Evolutionary conservation across 257 asterid genomes (phyloP).

Genomic region (Sherardia arvensis): DNA sequence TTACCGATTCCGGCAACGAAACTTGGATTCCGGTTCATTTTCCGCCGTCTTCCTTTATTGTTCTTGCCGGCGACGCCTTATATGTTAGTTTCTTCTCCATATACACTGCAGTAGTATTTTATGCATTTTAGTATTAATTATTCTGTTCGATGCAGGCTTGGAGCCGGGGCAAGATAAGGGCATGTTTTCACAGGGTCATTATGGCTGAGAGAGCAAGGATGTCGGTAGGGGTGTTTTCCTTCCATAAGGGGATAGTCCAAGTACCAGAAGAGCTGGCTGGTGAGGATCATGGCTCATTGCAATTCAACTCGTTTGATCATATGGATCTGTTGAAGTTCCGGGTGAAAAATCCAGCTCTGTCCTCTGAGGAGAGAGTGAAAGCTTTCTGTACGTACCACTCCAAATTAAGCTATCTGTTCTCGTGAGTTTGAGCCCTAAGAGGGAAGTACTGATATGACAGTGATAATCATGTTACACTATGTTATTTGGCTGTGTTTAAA

Average conservation of each 20-base stretch:
- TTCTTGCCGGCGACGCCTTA: constrained; percentile 58
- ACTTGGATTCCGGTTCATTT: constrained; percentile 37
- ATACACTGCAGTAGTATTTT: too few relatives aligned
- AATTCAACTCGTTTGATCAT: constrained; percentile 40
- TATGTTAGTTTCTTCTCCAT: neutral
- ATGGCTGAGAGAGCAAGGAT: constrained; percentile 38
- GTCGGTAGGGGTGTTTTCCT: constrained; percentile 40
- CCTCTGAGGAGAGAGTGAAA: constrained; percentile 37
- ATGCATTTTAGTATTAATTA: too few relatives aligned
- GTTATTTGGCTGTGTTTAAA: too few relatives aligned
- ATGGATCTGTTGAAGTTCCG: constrained; percentile 34
- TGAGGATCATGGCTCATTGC: constrained; percentile 29
- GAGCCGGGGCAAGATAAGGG: constrained; percentile 54
- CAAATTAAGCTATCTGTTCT: too few relatives aligned
- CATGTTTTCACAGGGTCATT: constrained; percentile 46
- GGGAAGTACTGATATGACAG: too few relatives aligned
- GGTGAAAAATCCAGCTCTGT: constrained; percentile 10
- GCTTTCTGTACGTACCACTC: constrained; percentile 38
- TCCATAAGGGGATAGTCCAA: constrained; percentile 32
- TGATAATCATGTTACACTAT: too few relatives aligned
- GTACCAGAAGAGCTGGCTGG: constrained; percentile 52
- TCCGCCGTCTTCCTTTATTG: constrained; percentile 33
- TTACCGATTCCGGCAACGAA: constrained; percentile 19
- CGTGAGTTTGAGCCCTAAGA: too few relatives aligned
- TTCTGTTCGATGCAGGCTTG: constrained; percentile 33